phyloP scores from a whole-genome alignment of 1,284 basidiomycete genomes.

The Spongispora temasekensis region DNA sequence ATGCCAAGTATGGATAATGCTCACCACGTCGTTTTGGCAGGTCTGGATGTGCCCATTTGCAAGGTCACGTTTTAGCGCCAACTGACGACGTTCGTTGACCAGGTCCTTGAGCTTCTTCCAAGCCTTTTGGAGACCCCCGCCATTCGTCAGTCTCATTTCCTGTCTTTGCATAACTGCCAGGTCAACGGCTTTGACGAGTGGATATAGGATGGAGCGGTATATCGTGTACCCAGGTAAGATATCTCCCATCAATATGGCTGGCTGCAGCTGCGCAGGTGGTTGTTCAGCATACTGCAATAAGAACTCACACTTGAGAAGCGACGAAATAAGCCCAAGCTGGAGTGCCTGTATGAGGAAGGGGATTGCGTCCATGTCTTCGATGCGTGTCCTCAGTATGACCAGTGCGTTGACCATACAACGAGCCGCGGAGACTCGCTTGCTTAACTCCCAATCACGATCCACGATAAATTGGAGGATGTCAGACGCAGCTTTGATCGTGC shows the following conservation, averaged over 20 bases:
- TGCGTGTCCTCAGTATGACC: conserved; percentile 17
- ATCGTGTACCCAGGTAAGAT: conserved; percentile 27
- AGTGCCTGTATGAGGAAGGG: conserved; percentile 31
- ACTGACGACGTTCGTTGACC: conserved; percentile 22
- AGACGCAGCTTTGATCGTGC: conserved; percentile 25
- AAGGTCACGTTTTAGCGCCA: conserved; percentile 19
- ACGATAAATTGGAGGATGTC: conserved; percentile 23
- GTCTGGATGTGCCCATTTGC: conserved; percentile 26
- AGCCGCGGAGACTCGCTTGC: conserved; percentile 14
- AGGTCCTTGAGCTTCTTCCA: conserved; percentile 22
- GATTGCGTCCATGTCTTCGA: conserved; percentile 28
- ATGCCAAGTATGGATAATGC: not conserved
- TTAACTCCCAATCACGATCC: conserved; percentile 16
- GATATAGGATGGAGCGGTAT: conserved; percentile 29
- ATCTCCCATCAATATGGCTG: conserved; percentile 14
- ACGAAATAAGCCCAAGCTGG: conserved; percentile 20
- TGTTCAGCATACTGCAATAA: conserved; percentile 22
- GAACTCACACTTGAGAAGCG: conserved; percentile 26
- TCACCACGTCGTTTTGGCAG: conserved; percentile 30
- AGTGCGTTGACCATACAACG: conserved; percentile 28
- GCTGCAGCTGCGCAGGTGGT: conserved; percentile 9
- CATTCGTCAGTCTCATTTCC: conserved; percentile 13
- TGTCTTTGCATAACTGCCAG: conserved; percentile 6
- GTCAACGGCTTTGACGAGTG: conserved; percentile 13
- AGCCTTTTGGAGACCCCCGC: conserved; percentile 22